Evolutionary conservation across 2,329 filamentous ascomycete genomes (phyloP), one percentile per base, ranked within the genome.

Genomic region (Canariomyces notabilis): DNA sequence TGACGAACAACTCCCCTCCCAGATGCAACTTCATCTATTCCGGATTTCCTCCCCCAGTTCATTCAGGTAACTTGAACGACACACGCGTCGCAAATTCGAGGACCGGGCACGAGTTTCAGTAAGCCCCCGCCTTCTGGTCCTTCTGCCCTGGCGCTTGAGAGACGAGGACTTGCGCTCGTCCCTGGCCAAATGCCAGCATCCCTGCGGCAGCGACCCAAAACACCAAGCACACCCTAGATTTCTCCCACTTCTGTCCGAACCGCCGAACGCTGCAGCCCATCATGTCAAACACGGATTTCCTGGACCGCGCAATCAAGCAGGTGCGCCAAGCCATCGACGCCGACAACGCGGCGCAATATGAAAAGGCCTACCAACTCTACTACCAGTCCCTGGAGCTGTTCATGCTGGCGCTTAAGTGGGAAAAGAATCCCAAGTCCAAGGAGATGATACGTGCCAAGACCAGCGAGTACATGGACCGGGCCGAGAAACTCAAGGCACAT

Each of bases 341-440:
- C 60, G 93, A 98, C 73, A 95, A 91, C 57, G 86, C 87, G 37
- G 90, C 89, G 65, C 89, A 97, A 65, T 98, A 98, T 71, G 89
- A 96, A 61, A 91, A 94, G 68, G 93, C 93, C 46, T 97, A 97
- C 67, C 87, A 95, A 64, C 78, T 86, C 53, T 98, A 98, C 79
- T 96, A 95, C 74, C 84, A 89, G 58, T 85, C 91, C 42, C 86
- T 98, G 59, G 91, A 98, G 71, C 82, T 97, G 48, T 98, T 97
- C 76, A 95, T 98, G 87, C 86, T 97, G 51, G 93, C 93, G 26
- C 78, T 98, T 50, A 98, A 98, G 76, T 98, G 91, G 91, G 93
- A 98, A 74, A 98, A 97, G 79, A 97, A 96, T 72, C 83, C 87
- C 54, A 91, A 90, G 60, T 90, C 89, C 54, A 97, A 97, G 75